Conservation (phyloP, 2,329 filamentous ascomycete genomes). For the Scolecobasidium constrictum region DNA sequence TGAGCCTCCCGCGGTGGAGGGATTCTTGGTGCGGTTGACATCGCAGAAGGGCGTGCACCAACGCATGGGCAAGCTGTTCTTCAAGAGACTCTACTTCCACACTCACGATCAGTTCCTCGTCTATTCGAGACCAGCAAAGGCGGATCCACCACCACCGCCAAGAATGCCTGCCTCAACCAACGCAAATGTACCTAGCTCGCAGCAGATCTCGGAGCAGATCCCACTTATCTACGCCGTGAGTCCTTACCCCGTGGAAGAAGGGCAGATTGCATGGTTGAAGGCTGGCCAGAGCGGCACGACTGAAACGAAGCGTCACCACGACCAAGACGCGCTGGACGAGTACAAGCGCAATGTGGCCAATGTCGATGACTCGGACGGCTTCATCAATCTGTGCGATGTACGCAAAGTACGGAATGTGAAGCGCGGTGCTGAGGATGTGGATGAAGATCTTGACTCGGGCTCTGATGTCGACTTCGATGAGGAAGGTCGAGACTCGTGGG, state of each 20-base stretch:
- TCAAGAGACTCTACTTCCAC: conserved; percentile 55
- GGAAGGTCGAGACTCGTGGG: conserved; percentile 32
- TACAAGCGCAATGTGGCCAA: conserved; percentile 47
- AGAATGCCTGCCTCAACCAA: conserved; percentile 34
- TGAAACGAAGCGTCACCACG: conserved; percentile 32
- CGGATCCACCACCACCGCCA: conserved; percentile 46
- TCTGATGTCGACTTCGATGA: conserved; percentile 46
- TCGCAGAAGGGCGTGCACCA: conserved; percentile 50
- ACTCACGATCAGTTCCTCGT: conserved; percentile 52
- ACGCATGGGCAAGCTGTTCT: conserved; percentile 49
- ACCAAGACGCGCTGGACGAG: conserved; percentile 50
- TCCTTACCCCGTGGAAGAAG: conserved; percentile 46
- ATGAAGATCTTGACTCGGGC: conserved; percentile 40
- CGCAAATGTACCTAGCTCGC: conserved; percentile 40
- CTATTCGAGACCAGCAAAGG: conserved; percentile 50
- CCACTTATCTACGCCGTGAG: conserved; percentile 52
- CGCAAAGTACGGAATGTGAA: conserved; percentile 45
- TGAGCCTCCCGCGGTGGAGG: conserved; percentile 54
- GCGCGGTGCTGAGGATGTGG: conserved; percentile 39
- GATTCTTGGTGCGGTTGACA: conserved; percentile 54
- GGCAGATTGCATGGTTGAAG: conserved; percentile 45
- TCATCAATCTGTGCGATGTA: conserved; percentile 50
- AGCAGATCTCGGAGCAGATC: conserved; percentile 44
- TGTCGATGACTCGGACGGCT: conserved; percentile 49
- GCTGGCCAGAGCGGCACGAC: conserved; percentile 27